These are phyloP conservation scores for Cystoderma amianthinum DNA, from an alignment of 768 basidiomycete species.

Conservation along the genomic window DNA sequence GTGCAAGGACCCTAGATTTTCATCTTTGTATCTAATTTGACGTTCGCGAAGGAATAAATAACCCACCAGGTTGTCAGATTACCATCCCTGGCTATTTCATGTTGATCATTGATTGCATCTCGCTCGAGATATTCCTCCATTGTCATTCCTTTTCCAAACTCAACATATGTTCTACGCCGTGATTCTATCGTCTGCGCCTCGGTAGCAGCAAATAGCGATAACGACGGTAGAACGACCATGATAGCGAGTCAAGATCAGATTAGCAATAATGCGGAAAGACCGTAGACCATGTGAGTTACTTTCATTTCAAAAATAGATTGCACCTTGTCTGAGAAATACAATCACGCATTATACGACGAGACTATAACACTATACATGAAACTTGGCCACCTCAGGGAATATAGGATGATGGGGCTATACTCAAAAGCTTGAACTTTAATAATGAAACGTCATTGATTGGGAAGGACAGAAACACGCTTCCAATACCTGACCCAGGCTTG, in stretches of 20 bases:
- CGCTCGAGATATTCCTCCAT: conserved; percentile 39
- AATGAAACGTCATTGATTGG: no score
- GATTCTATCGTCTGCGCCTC: conserved; percentile 34
- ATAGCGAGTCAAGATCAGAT: no score
- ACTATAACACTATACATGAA: no score
- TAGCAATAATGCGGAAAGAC: no score
- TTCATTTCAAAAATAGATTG: no score
- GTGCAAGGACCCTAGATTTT: conserved; percentile 47
- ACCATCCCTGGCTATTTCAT: conserved; percentile 37
- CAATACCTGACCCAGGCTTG: conserved; percentile 10
- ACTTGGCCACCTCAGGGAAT: no score
- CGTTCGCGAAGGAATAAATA: background rate
- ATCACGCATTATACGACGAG: no score
- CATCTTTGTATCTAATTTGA: background rate
- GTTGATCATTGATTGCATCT: conserved; percentile 28
- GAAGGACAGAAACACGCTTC: no score
- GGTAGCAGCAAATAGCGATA: conserved; percentile 44
- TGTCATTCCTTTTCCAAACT: conserved; percentile 38
- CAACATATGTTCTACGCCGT: conserved; percentile 25
- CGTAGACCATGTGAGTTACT: no score
- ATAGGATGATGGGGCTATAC: no score
- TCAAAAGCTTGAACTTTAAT: no score
- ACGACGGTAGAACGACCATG: conserved; percentile 7
- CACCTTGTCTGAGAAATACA: no score
- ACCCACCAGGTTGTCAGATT: conserved; percentile 45